phyloP scores from a whole-genome alignment of 2,329 filamentous ascomycete genomes.

The Byssoonygena ceratinophila region DNA sequence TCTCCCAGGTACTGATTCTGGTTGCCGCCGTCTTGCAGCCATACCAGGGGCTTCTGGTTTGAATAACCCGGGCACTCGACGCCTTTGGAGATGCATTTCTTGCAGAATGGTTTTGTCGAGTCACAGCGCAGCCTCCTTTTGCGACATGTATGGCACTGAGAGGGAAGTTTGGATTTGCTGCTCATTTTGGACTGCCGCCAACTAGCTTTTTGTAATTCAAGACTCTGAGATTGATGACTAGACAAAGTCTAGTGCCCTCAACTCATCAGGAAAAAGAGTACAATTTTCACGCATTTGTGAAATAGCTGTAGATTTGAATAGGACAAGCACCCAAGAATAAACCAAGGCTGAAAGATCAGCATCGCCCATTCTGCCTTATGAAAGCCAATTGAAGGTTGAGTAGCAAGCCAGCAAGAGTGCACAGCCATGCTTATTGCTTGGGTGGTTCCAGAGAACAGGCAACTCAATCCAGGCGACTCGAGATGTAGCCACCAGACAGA shows the following conservation, averaged over 20 bases:
- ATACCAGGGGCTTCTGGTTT: slow-evolving; percentile 39
- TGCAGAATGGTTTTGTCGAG: slow-evolving; percentile 14
- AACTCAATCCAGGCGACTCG: not conserved
- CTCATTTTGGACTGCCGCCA: not conserved
- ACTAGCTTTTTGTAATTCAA: too few species aligned
- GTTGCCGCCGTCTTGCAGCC: slow-evolving; percentile 32
- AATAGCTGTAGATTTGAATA: too few species aligned
- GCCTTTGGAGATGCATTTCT: slow-evolving; percentile 16
- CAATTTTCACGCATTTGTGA: not conserved
- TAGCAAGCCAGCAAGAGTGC: not conserved
- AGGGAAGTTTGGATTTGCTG: not conserved
- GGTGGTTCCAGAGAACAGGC: not conserved
- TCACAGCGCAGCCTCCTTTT: slow-evolving; percentile 18
- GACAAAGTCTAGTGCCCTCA: too few species aligned
- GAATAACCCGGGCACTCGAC: slow-evolving; percentile 17
- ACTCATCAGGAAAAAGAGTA: too few species aligned
- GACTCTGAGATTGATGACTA: too few species aligned
- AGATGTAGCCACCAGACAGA: not conserved
- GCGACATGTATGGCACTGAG: slow-evolving; percentile 18
- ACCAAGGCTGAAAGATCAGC: not conserved
- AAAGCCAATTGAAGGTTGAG: not conserved
- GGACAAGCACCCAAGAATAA: too few species aligned
- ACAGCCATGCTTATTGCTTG: not conserved
- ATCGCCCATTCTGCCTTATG: not conserved
- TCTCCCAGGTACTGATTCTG: slow-evolving; percentile 7